These are phyloP conservation scores for Microbotryum lychnidis-dioicae DNA, from an alignment of 1,284 basidiomycete species.

Conservation along the genomic window DNA sequence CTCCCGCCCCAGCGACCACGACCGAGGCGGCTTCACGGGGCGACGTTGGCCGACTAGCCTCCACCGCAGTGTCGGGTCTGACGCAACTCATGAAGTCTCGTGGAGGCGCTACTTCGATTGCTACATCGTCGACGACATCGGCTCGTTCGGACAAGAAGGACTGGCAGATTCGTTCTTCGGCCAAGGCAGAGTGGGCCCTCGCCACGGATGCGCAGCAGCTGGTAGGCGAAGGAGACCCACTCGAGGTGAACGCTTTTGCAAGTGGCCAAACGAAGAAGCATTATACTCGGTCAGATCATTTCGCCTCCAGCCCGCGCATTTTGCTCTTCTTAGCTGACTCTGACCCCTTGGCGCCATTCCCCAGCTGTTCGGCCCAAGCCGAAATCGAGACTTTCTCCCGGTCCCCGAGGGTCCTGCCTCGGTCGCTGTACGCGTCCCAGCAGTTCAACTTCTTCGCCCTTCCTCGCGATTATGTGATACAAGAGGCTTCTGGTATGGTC, in stretches of 20 bases:
- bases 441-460: conserved; percentile 64
- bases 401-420: conserved; percentile 54
- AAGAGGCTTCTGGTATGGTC: conserved; percentile 60
- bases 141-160: neutral
- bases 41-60: conserved; percentile 21
- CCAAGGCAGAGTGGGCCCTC: conserved; percentile 15
- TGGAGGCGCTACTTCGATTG: neutral
- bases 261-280: no score
- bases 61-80: conserved; percentile 24
- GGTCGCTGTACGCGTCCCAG: conserved; percentile 66
- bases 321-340: neutral
- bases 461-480: neutral
- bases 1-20: neutral
- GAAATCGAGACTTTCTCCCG: conserved; percentile 66
- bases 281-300: no score
- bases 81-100: conserved; percentile 22
- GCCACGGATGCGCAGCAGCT: neutral
- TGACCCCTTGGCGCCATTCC: neutral
- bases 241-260: no score
- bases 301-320: neutral
- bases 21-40: conserved; percentile 10
- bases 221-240: no score
- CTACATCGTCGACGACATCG: no score
- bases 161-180: conserved; percentile 1
- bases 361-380: conserved; percentile 61